These are phyloP conservation scores for Dipteronia sinensis DNA, from an alignment of 345 rosid genomes.

Conservation along the genomic window DNA sequence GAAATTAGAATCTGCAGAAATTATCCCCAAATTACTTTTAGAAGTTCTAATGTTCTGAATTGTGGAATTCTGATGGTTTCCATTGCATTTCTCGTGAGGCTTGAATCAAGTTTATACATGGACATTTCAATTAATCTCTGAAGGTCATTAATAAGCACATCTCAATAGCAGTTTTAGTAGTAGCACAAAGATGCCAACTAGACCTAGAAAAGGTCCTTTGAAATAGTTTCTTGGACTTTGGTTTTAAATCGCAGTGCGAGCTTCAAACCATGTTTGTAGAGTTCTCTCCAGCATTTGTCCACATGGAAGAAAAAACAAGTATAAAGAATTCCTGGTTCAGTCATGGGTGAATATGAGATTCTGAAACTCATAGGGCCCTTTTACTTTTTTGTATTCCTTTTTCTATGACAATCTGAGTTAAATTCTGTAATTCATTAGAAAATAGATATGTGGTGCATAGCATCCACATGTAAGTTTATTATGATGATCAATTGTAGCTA, in stretches of 20 bases:
- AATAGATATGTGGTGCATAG: neutral
- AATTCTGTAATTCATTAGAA: neutral
- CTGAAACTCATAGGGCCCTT: neutral
- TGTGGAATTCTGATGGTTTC: slow-evolving; percentile 4
- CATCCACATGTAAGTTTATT: neutral
- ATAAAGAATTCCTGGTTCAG: neutral
- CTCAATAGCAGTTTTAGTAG: no score
- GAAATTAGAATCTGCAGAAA: neutral
- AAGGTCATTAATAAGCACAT: neutral
- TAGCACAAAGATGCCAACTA: neutral
- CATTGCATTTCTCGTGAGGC: neutral
- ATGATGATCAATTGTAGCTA: neutral
- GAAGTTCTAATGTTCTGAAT: neutral
- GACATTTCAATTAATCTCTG: neutral
- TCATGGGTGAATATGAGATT: neutral
- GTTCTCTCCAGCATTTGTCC: neutral
- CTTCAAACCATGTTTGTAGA: neutral
- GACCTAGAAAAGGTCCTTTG: neutral
- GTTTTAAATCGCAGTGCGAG: neutral
- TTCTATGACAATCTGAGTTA: neutral
- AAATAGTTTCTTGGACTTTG: neutral
- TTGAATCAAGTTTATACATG: neutral
- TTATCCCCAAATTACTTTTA: neutral
- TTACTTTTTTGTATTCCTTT: neutral
- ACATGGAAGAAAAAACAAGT: neutral